Conservation (phyloP, 306 rosid species). For the Medicago arabica region DNA sequence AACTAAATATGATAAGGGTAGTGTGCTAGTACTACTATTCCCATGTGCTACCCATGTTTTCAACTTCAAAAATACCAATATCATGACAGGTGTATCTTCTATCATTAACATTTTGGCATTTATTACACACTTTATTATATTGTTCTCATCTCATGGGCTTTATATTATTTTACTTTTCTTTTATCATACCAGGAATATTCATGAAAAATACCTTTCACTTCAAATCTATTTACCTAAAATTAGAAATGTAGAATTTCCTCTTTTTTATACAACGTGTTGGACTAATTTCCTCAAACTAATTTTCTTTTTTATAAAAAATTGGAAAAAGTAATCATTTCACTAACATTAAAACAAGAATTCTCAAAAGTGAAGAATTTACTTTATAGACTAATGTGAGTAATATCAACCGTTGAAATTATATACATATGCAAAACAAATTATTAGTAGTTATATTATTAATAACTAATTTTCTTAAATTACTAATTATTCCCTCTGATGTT, state of each 20-base stretch:
- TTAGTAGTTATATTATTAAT: too few relatives aligned
- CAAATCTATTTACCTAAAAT: constrained; percentile 1
- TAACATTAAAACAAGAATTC: too few relatives aligned
- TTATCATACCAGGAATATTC: constrained; percentile 19
- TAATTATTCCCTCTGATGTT: too few relatives aligned
- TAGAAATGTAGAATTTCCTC: background rate
- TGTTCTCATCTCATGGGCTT: background rate
- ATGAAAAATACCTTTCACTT: constrained; percentile 10
- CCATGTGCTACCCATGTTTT: constrained; percentile 53
- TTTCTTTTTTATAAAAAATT: too few relatives aligned
- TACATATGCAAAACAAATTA: too few relatives aligned
- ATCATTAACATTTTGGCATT: constrained; percentile 38
- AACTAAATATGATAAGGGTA: constrained; percentile 26
- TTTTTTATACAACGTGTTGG: background rate
- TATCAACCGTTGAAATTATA: too few relatives aligned
- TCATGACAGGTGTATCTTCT: constrained; percentile 41
- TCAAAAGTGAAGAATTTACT: too few relatives aligned
- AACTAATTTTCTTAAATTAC: too few relatives aligned
- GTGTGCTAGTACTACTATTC: background rate
- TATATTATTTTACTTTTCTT: background rate
- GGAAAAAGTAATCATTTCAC: too few relatives aligned
- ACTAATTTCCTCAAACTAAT: background rate
- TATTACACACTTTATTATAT: constrained; percentile 5
- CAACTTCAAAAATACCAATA: constrained; percentile 17
- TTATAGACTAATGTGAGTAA: too few relatives aligned